Conservation (phyloP, 2,329 filamentous ascomycete genomes). For the Fusarium sp. region DNA sequence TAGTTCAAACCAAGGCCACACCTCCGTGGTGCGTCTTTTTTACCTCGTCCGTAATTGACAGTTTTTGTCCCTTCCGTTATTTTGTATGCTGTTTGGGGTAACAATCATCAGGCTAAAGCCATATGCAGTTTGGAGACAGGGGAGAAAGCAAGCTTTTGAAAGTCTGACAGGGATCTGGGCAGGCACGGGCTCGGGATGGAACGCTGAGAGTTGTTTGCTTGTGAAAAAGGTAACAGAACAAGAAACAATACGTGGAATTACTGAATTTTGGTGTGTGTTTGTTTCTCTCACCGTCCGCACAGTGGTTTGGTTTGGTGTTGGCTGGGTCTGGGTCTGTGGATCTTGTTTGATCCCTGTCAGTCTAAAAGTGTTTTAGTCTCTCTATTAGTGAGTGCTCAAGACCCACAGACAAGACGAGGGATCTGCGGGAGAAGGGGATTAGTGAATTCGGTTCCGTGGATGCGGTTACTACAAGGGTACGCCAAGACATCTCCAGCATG, state of each 20-base stretch:
- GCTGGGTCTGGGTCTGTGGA: neutral
- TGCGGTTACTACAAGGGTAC: constrained; percentile 30
- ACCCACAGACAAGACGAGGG: constrained; percentile 23
- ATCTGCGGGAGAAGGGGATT: constrained; percentile 11
- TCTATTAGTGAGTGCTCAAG: neutral
- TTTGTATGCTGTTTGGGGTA: neutral
- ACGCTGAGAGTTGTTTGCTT: neutral
- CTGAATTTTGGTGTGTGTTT: neutral
- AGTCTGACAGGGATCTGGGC: neutral
- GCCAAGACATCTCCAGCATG: constrained; percentile 35
- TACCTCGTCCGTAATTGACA: constrained; percentile 7
- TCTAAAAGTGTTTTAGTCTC: neutral
- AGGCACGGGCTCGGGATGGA: neutral
- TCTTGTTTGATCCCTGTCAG: constrained; percentile 10
- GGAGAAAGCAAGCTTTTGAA: constrained; percentile 1
- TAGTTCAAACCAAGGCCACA: neutral
- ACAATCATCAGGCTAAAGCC: constrained; percentile 20
- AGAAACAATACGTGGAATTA: constrained; percentile 10
- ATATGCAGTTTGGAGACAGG: constrained; percentile 8
- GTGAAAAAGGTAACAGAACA: neutral
- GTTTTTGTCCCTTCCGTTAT: neutral
- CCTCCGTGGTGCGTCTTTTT: constrained; percentile 32
- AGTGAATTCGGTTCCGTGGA: constrained; percentile 21
- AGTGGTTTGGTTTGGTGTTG: constrained; percentile 5
- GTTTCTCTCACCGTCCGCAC: constrained; percentile 9